A percentile compares a stretch with the other conserved stretches of the same genome.
Evolutionary conservation across 2,329 filamentous ascomycete genomes (phyloP).

Genomic region (Penicillium sp.): DNA sequence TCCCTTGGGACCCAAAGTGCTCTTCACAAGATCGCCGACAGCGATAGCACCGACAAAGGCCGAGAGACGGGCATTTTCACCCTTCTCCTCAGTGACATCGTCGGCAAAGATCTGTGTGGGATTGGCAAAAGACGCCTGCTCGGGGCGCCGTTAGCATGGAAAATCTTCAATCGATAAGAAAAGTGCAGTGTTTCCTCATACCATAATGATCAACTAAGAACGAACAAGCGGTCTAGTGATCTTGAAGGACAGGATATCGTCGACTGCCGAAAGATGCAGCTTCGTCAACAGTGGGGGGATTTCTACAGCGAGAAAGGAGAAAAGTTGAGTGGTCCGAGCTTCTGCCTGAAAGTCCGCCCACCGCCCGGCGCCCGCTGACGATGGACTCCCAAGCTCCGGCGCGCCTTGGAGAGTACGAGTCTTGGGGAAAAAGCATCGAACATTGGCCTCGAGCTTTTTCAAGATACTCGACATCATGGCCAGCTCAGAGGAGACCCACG

Average conservation of each 20-base stretch:
- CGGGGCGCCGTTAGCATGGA: constrained; percentile 3
- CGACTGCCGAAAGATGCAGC: constrained; percentile 16
- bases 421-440: too few relatives aligned
- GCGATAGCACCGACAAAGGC: constrained; percentile 98
- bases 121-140: constrained; percentile 49
- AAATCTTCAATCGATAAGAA: not conserved
- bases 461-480: constrained; percentile 19
- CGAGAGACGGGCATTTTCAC: constrained; percentile 97
- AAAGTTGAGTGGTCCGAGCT: constrained; percentile 25
- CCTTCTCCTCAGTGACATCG: constrained; percentile 95
- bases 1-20: constrained; percentile 91
- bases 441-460: too few relatives aligned
- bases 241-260: constrained; percentile 15
- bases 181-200: constrained; percentile 9
- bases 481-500: constrained; percentile 19
- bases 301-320: constrained; percentile 19
- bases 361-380: constrained; percentile 23
- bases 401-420: not conserved
- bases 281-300: constrained; percentile 24
- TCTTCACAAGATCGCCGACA: constrained; percentile 95
- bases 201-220: constrained; percentile 26
- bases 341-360: constrained; percentile 14
- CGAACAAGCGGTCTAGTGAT: constrained; percentile 16
- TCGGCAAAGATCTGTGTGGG: constrained; percentile 98
- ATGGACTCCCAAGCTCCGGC: constrained; percentile 9